Base-by-base conservation (phyloP, 2,329 filamentous ascomycete genomes). In the Thyridium curvatum region DNA sequence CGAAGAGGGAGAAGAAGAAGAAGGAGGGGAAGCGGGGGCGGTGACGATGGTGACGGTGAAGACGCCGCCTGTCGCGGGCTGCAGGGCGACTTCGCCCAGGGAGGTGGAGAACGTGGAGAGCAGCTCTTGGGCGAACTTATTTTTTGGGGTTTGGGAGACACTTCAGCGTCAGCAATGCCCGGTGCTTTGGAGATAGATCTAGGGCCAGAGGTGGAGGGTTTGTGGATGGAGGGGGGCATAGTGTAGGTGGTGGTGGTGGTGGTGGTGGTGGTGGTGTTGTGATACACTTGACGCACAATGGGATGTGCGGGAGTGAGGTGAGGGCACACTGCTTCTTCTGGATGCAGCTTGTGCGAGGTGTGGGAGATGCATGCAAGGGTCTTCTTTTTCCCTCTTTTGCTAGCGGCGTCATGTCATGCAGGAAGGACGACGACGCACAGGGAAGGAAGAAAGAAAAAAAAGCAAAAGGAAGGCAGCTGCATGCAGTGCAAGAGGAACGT, bases 101-200 rank as follows among this genome's bases (percentile, higher is more conserved):
- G 79, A 72, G 2, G 81, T 86, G 39, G 79, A 78, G 66, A 98
- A 98, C 1, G 91, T 98, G 2, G 88, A 94, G 30, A 98, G 79
- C 33, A 98, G 80, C 62, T 97, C 93, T 71, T 97, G 93, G 35
- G 84, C 91, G 60, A 85, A 96, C 86, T 35, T 32, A 44, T 41
- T 41, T 39, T 26, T n/a, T n/a, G n/a, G n/a, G n/a, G n/a, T n/a
- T n/a, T n/a, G n/a, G n/a, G n/a, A n/a, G n/a, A n/a, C n/a, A n/a
- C n/a, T n/a, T n/a, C n/a, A n/a, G 33, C 14, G 21, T 26, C 21
- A 26, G 10, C 10, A 6, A 26, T 6, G 21, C 10, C 21, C 10
- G 21, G 6, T 26, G 21, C 10, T 42, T 35, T 41, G 15, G 28
- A 33, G 38, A 37, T 31, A n/a, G 18, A 3, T 18, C 31, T 9